Evolutionary conservation across 306 rosid species (phyloP).

Genomic region (Herpetospermum pedunculosum): DNA sequence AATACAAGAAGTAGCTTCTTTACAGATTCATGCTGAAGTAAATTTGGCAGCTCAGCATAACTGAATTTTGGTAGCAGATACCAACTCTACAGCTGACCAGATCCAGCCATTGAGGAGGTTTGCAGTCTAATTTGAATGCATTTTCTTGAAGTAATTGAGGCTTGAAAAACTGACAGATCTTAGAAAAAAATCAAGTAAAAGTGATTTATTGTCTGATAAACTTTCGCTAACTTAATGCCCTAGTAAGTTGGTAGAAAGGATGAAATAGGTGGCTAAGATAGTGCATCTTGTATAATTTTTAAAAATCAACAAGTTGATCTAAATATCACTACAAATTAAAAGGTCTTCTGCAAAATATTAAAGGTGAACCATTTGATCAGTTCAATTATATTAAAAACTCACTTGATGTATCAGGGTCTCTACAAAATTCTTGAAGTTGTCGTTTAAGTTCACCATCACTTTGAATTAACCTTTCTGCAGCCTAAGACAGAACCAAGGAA

Average conservation of each 20-base stretch:
- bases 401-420: constrained; percentile 66
- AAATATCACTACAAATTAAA: neutral
- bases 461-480: constrained; percentile 76
- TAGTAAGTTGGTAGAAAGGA: neutral
- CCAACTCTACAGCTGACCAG: neutral
- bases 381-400: constrained; percentile 23
- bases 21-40: neutral
- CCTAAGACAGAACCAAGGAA: constrained; percentile 31
- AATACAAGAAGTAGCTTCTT: too few species aligned
- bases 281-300: neutral
- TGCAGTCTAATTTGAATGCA: neutral
- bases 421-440: constrained; percentile 58
- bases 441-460: constrained; percentile 67
- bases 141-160: neutral
- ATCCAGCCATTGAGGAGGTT: neutral
- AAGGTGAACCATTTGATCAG: neutral
- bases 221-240: neutral
- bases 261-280: neutral
- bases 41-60: neutral
- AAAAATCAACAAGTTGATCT: neutral
- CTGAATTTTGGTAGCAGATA: neutral
- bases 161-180: neutral
- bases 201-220: neutral
- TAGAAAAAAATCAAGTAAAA: neutral
- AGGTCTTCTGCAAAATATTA: neutral